Evolutionary conservation across 2,329 filamentous ascomycete species (phyloP).

Genomic region (Cercospora beticola): DNA sequence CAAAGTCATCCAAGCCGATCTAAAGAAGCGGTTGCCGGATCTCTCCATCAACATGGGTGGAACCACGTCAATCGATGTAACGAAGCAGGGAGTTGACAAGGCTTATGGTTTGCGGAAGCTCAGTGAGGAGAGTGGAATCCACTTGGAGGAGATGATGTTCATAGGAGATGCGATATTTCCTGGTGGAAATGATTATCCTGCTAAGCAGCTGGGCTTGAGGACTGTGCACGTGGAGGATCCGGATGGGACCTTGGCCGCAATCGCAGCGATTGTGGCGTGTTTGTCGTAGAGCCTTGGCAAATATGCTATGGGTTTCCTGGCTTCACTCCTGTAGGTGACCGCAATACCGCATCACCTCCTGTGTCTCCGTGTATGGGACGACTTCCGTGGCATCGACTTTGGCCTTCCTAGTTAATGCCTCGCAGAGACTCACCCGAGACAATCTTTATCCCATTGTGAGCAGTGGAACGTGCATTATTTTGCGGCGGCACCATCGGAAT

Average conservation of each 20-base stretch:
- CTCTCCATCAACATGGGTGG: slow-evolving; percentile 46
- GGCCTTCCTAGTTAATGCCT: too few relatives aligned
- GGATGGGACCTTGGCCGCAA: slow-evolving; percentile 31
- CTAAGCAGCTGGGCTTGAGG: slow-evolving; percentile 37
- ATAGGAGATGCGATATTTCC: slow-evolving; percentile 46
- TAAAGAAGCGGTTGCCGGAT: slow-evolving; percentile 39
- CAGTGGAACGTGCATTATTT: too few relatives aligned
- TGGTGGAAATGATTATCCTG: slow-evolving; percentile 44
- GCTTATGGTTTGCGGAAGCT: slow-evolving; percentile 34
- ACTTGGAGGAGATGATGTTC: slow-evolving; percentile 43
- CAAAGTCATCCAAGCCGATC: slow-evolving; percentile 42
- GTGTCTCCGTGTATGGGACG: too few relatives aligned
- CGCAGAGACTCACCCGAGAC: too few relatives aligned
- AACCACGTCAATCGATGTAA: slow-evolving; percentile 45
- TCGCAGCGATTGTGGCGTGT: slow-evolving; percentile 30
- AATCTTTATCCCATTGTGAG: too few relatives aligned
- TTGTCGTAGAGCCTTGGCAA: slow-evolving; percentile 6
- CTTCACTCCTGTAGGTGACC: too few relatives aligned
- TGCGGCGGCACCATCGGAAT: too few relatives aligned
- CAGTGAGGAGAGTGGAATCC: slow-evolving; percentile 35
- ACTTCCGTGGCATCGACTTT: too few relatives aligned
- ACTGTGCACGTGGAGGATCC: slow-evolving; percentile 31
- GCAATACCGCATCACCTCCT: too few relatives aligned
- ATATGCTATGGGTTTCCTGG: too few relatives aligned
- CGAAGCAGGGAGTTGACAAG: slow-evolving; percentile 43